phyloP scores from a whole-genome alignment of 805 yeast species.

The Ogataea allantospora region DNA sequence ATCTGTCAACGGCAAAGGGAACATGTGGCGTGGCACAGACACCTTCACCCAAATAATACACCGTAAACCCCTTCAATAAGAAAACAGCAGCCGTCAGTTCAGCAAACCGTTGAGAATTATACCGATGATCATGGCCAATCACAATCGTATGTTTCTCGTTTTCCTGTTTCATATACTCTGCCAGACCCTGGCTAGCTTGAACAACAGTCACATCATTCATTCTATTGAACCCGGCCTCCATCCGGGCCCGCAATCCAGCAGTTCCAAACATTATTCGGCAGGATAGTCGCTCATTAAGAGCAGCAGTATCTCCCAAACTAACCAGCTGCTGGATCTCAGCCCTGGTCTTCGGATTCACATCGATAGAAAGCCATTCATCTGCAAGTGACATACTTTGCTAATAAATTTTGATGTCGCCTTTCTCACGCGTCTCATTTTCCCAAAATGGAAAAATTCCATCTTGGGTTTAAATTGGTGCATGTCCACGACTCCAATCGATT shows the following conservation, averaged over 20 bases:
- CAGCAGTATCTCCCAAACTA: constrained; percentile 36
- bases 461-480: constrained; percentile 4
- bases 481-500: constrained; percentile 8
- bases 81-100: constrained; percentile 76
- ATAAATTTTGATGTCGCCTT: not conserved
- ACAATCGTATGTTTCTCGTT: constrained; percentile 49
- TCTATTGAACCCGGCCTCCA: constrained; percentile 88
- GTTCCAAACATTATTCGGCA: constrained; percentile 84
- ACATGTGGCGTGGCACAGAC: constrained; percentile 86
- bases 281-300: constrained; percentile 51
- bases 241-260: constrained; percentile 82
- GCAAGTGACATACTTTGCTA: constrained; percentile 24
- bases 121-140: constrained; percentile 90
- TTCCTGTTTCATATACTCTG: constrained; percentile 43
- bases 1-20: constrained; percentile 75
- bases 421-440: constrained; percentile 6
- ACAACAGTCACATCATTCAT: constrained; percentile 87
- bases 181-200: constrained; percentile 87
- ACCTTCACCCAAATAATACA: constrained; percentile 54
- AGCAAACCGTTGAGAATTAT: constrained; percentile 77
- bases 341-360: constrained; percentile 43
- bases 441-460: constrained; percentile 10
- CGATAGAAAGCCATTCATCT: constrained; percentile 39
- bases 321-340: constrained; percentile 52
- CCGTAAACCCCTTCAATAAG: constrained; percentile 62